Conservation (phyloP, 1,139 yeast species). For the Geotrichum aggregatum region DNA sequence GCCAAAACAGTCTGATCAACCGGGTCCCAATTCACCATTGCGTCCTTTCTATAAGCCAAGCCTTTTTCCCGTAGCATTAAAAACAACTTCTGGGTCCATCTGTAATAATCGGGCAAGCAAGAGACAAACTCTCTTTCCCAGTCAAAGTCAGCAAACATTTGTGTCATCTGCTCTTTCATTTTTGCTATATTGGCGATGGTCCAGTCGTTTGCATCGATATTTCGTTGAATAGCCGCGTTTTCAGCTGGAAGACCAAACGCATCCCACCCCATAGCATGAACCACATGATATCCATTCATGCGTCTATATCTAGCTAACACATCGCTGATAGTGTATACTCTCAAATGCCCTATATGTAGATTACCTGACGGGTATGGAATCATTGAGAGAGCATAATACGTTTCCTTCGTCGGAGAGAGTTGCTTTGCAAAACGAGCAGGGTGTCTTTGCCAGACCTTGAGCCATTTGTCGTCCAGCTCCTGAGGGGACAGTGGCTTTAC, state of each 20-base stretch:
- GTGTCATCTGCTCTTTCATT: constrained; percentile 77
- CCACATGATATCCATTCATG: constrained; percentile 68
- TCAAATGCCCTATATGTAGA: constrained; percentile 86
- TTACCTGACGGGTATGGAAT: constrained; percentile 95
- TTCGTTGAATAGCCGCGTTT: constrained; percentile 90
- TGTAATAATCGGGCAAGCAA: constrained; percentile 81
- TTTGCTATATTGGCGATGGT: constrained; percentile 67
- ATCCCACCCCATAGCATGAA: constrained; percentile 99
- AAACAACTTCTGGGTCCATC: constrained; percentile 87
- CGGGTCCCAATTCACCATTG: constrained; percentile 97
- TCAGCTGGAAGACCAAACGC: constrained; percentile 98
- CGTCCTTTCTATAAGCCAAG: constrained; percentile 76
- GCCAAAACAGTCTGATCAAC: constrained; percentile 91
- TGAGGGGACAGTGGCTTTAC: constrained; percentile 17
- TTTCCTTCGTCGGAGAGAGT: constrained; percentile 26
- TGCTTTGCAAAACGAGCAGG: constrained; percentile 27
- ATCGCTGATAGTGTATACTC: constrained; percentile 90
- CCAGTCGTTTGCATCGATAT: constrained; percentile 77
- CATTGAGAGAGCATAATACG: constrained; percentile 74
- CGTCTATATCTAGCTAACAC: constrained; percentile 73
- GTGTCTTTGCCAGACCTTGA: constrained; percentile 28
- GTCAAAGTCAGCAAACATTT: constrained; percentile 82
- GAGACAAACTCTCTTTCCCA: constrained; percentile 93
- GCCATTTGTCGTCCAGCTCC: constrained; percentile 37
- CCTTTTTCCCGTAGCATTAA: constrained; percentile 67